These are phyloP conservation scores for Trichomonascaceae sp. DNA, from an alignment of 1,139 yeast genomes.

Conservation along the genomic window DNA sequence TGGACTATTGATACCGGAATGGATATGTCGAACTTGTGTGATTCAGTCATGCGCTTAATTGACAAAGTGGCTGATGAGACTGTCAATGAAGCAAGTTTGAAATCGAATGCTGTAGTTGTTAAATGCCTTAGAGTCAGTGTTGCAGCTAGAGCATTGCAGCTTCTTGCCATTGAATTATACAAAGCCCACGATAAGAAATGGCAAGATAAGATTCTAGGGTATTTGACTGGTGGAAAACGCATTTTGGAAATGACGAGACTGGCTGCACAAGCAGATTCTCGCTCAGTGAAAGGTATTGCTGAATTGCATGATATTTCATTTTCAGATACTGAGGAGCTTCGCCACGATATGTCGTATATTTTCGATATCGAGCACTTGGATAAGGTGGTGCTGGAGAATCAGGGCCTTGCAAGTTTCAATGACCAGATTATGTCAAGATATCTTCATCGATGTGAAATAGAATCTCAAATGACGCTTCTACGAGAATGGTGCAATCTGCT, in stretches of 20 bases:
- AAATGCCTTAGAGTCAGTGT: slow-evolving; percentile 18
- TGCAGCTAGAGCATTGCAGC: slow-evolving; percentile 62
- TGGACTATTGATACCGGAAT: slow-evolving; percentile 19
- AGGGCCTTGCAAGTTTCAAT: slow-evolving; percentile 49
- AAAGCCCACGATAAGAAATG: slow-evolving; percentile 30
- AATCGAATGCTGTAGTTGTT: not conserved
- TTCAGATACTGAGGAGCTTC: not conserved
- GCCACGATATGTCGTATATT: slow-evolving; percentile 33
- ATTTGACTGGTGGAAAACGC: slow-evolving; percentile 1
- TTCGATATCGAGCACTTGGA: slow-evolving; percentile 65
- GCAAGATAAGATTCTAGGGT: slow-evolving; percentile 34
- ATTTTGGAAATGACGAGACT: slow-evolving; percentile 10
- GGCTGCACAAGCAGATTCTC: slow-evolving; percentile 38
- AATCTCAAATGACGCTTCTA: slow-evolving; percentile 63
- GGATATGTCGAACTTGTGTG: slow-evolving; percentile 6
- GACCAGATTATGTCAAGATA: slow-evolving; percentile 55
- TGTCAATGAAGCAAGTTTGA: not conserved
- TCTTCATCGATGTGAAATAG: slow-evolving; percentile 55
- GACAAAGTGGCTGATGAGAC: slow-evolving; percentile 7
- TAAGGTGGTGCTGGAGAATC: slow-evolving; percentile 42
- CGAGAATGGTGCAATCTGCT: slow-evolving; percentile 74
- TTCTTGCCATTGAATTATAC: slow-evolving; percentile 66
- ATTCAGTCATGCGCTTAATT: slow-evolving; percentile 11
- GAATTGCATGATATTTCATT: not conserved
- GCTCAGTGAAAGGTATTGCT: slow-evolving; percentile 38